Evolutionary conservation across 2,329 filamentous ascomycete genomes (phyloP), one percentile per base, ranked within the genome.

Genomic region (Fusarium sp.): DNA sequence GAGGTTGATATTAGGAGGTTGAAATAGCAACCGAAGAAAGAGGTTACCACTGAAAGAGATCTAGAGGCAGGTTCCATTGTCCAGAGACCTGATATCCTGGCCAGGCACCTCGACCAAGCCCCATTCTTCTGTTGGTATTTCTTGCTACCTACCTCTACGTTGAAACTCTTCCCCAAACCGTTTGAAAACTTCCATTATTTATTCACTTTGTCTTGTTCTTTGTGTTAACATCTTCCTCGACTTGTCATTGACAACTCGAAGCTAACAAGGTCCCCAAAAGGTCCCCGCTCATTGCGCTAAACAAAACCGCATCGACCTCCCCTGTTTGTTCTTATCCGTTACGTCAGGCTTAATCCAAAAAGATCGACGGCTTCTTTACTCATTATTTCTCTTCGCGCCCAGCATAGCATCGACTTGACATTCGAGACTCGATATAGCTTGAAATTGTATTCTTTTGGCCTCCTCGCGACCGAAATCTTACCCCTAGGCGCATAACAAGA

Each of bases 261-360:
- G 22, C 41, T 52, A 39, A 51, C 27, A 54, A 46, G 51, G 44
- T 43, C 57, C 49, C 56, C 55, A n/a, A 17, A 22, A 37, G 17
- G 23, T 56, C 62, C 62, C 66, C 66, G 63, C 66, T 50, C 47
- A n/a, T 33, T 67, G 54, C 62, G 54, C 62, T 70, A 70, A 47
- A 27, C 57, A 22, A 62, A 62, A 62, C 43, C 33, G 45, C 40
- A 62, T 60, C 33, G 32, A 64, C 41, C 63, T 56, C 50, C 65
- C 66, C 53, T 71, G 68, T 48, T 48, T 30, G 23, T 39, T 52
- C 56, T 33, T 33, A 33, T 33, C 30, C 30, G 59, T 65, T 73
- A 73, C 70, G 70, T 71, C 68, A 73, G 68, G 70, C 33, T 22
- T 50, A 27, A 40, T 48, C 44, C 49, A 64, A 54, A 64, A 65